These are phyloP conservation scores for Pterocarpus macrocarpus DNA, from an alignment of 306 rosid genomes.

Conservation along the genomic window DNA sequence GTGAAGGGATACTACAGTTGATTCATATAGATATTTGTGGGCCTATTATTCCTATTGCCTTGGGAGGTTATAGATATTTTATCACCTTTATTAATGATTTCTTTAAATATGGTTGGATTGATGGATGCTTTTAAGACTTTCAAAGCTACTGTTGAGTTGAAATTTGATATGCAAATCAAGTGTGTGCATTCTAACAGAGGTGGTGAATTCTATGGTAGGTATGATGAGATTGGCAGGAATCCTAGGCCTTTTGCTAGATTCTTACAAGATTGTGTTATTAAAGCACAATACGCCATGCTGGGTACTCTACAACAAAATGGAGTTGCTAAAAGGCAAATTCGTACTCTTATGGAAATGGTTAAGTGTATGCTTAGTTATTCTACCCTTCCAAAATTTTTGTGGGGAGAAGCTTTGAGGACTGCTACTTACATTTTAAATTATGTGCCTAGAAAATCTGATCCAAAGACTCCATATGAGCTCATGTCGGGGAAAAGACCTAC, in stretches of 20 bases:
- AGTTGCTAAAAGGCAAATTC: background rate
- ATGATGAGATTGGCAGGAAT: background rate
- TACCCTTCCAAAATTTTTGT: background rate
- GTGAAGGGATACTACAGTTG: background rate
- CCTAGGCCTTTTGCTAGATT: background rate
- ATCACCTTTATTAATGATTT: too few species aligned
- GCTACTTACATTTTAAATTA: background rate
- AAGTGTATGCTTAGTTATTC: background rate
- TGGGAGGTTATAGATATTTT: background rate
- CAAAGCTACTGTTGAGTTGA: background rate
- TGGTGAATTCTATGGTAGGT: background rate
- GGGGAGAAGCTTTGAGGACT: background rate
- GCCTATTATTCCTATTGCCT: background rate
- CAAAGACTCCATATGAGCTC: too few species aligned
- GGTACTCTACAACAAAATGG: background rate
- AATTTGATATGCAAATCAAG: background rate
- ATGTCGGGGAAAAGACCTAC: too few species aligned
- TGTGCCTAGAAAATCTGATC: background rate
- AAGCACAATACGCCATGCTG: background rate
- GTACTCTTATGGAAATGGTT: background rate
- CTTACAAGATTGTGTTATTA: background rate
- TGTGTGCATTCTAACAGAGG: background rate
- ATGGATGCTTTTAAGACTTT: background rate
- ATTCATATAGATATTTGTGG: background rate
- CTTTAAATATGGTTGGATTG: too few species aligned